Base-by-base conservation (phyloP, 139 green algal species). In the Auxenochlorella pyrenoidosa region DNA sequence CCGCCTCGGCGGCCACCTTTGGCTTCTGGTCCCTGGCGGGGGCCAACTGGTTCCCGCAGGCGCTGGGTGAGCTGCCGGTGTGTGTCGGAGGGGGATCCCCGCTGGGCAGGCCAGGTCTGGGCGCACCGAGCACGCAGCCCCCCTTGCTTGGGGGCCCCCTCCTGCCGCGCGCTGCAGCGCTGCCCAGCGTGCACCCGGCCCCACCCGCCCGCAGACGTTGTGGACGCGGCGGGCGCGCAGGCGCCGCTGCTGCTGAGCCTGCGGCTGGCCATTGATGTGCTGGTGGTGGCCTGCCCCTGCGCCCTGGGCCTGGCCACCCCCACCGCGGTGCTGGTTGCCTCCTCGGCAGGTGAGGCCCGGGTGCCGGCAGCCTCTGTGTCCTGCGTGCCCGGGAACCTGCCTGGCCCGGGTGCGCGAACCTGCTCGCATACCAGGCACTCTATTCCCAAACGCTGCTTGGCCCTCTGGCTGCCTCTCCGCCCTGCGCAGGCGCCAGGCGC, bases 211-310 rank as follows among this genome's bases (percentile, higher is more conserved):
- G 60, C 75, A 82, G 84, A 85, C 43, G 86, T 80, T 38, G 47
- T 93, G 68, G 72, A 89, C 54, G 89, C 88, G 32, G 85, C 65
- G 36, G 86, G 81, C 70, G 68, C 79, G 36, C 28, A 73, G 36
- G 85, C 90, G 12, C 89, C 93, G 8, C 88, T 96, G 36, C 86
- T 98, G 76, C 92, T 98, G 59, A 90, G 90, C 38, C 78, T 97
- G 38, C 94, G 96, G 77, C 92, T 99, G 70, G 96, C 96, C 4
- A 94, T 98, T 28, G 95, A 98, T 75, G 97, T 99, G 79, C 91
- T 99, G 81, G 97, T 99, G 72, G 95, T 99, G 24, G 97, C 97
- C 28, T 99, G 97, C 90, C 97, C 97, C 24, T 99, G 97, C 87
- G 97, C 97, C 1, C 92, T 99, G 60, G 97, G 97, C n/a, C 90